Conservation (phyloP, 179 eudicot genomes). For the Spinacia oleracea region DNA sequence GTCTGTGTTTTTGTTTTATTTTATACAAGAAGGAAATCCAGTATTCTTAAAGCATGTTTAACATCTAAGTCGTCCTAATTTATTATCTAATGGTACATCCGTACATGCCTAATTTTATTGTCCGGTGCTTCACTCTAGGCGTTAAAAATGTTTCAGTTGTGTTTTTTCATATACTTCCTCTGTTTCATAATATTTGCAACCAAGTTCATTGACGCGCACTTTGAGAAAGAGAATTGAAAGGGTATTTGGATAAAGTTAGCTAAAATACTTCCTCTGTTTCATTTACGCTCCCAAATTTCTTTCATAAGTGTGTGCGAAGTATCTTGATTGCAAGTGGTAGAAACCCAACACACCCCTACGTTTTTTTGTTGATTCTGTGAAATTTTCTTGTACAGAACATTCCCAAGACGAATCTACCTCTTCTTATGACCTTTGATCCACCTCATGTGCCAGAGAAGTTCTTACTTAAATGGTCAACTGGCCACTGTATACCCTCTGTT, state of each 20-base stretch:
- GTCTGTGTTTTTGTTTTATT: background rate
- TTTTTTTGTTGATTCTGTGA: background rate
- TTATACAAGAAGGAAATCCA: background rate
- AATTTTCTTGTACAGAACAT: constrained; percentile 55
- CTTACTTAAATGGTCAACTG: constrained; percentile 73
- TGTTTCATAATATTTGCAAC: too few species aligned
- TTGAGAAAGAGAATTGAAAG: too few species aligned
- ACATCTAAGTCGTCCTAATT: too few species aligned
- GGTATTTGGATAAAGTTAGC: too few species aligned
- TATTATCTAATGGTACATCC: too few species aligned
- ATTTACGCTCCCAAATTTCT: too few species aligned
- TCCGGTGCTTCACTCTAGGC: background rate
- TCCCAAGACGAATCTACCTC: constrained; percentile 47
- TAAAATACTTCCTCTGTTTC: too few species aligned
- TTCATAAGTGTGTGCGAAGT: too few species aligned
- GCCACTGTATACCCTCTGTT: constrained; percentile 85
- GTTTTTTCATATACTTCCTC: background rate
- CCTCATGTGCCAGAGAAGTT: constrained; percentile 52
- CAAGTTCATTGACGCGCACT: too few species aligned
- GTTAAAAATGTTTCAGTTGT: background rate
- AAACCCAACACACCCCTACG: too few species aligned
- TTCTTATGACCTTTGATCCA: constrained; percentile 80
- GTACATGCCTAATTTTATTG: too few species aligned
- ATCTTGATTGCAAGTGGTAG: too few species aligned
- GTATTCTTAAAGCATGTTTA: background rate